These are phyloP conservation scores for Acanthamoeba sp. DNA, from an alignment of 208 protist genomes.

Conservation along the genomic window DNA sequence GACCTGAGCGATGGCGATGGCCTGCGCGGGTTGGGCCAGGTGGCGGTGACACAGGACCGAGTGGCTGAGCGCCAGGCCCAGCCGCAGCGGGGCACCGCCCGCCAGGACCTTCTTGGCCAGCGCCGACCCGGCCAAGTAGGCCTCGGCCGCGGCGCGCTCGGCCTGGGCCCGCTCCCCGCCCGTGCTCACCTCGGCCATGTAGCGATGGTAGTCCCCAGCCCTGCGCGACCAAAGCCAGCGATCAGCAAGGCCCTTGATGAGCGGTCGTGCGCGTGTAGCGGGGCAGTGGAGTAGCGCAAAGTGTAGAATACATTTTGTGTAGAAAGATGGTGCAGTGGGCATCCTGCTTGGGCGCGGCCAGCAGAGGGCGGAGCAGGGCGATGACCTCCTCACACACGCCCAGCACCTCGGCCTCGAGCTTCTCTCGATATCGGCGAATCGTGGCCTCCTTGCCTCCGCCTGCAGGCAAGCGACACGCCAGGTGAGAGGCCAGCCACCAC, in stretches of 20 bases:
- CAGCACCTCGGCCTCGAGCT: neutral
- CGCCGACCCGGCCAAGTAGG: neutral
- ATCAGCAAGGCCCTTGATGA: neutral
- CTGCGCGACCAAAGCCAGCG: neutral
- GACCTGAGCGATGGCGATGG: slow-evolving; percentile 16
- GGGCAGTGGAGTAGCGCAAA: neutral
- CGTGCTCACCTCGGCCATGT: neutral
- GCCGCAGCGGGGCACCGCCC: neutral
- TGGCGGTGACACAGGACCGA: neutral
- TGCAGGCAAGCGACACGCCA: neutral
- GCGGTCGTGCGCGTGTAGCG: neutral
- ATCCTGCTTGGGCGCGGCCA: neutral
- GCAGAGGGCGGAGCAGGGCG: neutral
- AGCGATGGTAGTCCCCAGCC: slow-evolving; percentile 4
- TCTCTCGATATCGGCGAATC: neutral
- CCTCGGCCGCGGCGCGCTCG: neutral
- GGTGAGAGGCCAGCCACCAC: too few species aligned
- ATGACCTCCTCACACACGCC: slow-evolving; percentile 14
- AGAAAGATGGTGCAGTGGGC: neutral
- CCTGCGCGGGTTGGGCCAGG: neutral
- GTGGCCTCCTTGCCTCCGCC: neutral
- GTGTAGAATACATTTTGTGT: neutral
- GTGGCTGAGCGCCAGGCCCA: neutral
- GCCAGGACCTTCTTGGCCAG: slow-evolving; percentile 5
- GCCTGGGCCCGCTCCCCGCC: neutral